Evolutionary conservation across 768 basidiomycete genomes (phyloP), one percentile per base, ranked within the genome.

Genomic region (Termitomyces sp.): DNA sequence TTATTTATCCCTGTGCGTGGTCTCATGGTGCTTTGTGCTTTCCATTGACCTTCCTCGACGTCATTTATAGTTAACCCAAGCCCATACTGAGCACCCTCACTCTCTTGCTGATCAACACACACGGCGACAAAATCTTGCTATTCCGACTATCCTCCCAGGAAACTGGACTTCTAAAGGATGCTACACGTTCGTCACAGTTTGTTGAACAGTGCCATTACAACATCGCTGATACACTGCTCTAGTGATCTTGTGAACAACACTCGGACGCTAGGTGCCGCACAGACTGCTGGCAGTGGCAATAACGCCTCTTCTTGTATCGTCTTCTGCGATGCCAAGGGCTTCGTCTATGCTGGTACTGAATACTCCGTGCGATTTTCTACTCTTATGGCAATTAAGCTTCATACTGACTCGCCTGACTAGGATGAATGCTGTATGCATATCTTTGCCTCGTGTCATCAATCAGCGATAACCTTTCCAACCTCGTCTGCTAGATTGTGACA

Each of bases 331-430:
- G 51, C 71, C n/a, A 69, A 76, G 55, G 62, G 69, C 9, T 89
- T 76, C 66, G 70, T 86, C 57, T 89, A 82, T 62, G 88, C 89
- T 18, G 91, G 91, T 14, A 78, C 84, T 18, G 89, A 91, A 70
- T 91, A 78, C 27, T 67, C 66, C 54, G 72, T 72, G 54, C 50
- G 69, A 64, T 22, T 52, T 48, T 43, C 56, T 43, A 55, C 48
- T 6, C 30, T 57, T 30, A 34, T 42, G 42, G 12, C 27, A 27
- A n/a, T 56, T 55, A 33, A 34, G 22, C 12, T 34, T 47, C 8
- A 46, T 60, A n/a, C 26, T 48, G 7, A 46, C 37, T 62, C 22
- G 51, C 20, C 8, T 40, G 16, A 9, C 32, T 36, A 66, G 69
- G 67, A 58, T 58, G 82, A 87, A 69, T 88, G 85, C 72, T 87